Evolutionary conservation across 345 rosid genomes (phyloP), one percentile per base, ranked within the genome.

Genomic region (Abelmoschus esculentus): DNA sequence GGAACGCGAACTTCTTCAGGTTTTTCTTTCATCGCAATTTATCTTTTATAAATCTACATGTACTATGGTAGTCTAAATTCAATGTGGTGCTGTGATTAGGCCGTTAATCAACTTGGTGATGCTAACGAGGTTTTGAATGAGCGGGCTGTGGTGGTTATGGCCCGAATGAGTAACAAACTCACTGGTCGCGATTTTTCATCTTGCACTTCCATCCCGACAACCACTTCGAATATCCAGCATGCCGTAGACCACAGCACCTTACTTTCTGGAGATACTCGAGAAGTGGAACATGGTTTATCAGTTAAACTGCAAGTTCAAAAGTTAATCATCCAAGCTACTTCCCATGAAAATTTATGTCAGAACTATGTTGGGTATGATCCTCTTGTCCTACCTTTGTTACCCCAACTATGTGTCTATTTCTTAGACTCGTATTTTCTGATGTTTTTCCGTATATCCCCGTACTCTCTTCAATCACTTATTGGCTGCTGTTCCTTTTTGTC

Each of bases 261-360:
- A 78, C 76, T 88, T 17, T 80, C 87, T 36, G 99, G 93, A 68
- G 98, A 95, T 75, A 75, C 84, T 64, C 91, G 85, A 36, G 99
- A 95, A 81, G 93, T 85, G 5, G 98, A 95, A 22, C 98, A 86
- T 73, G 93, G 92, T 56, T 80, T 95, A 83, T 85, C 96, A 36
- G 98, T 90, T 19, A 95, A 95, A 78, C 71, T 91, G 78, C 99
- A 95, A 86, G 99, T 95, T 68, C 98, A 92, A 76, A 95, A 95
- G 87, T 66, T 95, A 72, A 92, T 95, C 29, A 66, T 70, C 71
- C 99, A 95, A 83, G 99, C 99, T 62, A 77, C 75, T 3, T 95
- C 99, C 49, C 89, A 68, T 76, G 99, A 95, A 75, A 95, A 91
- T 75, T 83, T 95, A 73, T 95, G 99, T 86, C 99, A 95, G 77